These are phyloP conservation scores for Hericium erinaceus DNA, from an alignment of 768 basidiomycete genomes.

Conservation along the genomic window DNA sequence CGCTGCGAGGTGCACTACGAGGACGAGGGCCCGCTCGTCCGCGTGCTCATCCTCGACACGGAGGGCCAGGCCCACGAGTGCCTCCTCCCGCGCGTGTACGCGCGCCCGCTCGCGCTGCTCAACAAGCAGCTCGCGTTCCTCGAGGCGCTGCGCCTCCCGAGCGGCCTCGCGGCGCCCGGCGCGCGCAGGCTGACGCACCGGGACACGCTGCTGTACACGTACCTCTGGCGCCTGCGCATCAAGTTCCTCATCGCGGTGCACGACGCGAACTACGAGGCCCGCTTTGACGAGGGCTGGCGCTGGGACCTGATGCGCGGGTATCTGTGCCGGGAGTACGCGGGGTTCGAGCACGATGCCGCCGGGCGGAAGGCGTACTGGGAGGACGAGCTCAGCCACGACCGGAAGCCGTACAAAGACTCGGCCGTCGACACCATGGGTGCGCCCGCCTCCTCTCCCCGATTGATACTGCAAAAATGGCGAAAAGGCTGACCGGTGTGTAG, in stretches of 20 bases:
- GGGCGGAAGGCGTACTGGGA: constrained; percentile 1
- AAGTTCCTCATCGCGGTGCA: constrained; percentile 2
- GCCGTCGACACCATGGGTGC: constrained; percentile 6
- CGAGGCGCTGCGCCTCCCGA: constrained; percentile 5
- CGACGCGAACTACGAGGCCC: constrained; percentile 5
- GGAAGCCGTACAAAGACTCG: constrained; percentile 1
- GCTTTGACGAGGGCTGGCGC: constrained; percentile 1
- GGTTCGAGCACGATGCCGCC: neutral
- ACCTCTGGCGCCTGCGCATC: constrained; percentile 5
- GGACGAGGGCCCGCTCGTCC: neutral
- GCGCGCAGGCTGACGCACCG: neutral
- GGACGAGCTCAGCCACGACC: neutral
- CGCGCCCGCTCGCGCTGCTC: constrained; percentile 7
- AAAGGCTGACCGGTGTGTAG: neutral
- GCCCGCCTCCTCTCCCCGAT: neutral
- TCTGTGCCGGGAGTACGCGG: constrained; percentile 5
- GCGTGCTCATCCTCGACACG: neutral
- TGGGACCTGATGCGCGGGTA: constrained; percentile 2
- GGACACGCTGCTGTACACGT: neutral
- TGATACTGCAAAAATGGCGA: neutral
- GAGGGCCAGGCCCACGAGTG: neutral
- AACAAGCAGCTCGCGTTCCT: constrained; percentile 6
- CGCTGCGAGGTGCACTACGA: neutral
- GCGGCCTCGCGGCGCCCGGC: neutral
- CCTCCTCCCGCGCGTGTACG: constrained; percentile 7